Evolutionary conservation across 768 basidiomycete species (phyloP).

Genomic region (Trametes cubensis): DNA sequence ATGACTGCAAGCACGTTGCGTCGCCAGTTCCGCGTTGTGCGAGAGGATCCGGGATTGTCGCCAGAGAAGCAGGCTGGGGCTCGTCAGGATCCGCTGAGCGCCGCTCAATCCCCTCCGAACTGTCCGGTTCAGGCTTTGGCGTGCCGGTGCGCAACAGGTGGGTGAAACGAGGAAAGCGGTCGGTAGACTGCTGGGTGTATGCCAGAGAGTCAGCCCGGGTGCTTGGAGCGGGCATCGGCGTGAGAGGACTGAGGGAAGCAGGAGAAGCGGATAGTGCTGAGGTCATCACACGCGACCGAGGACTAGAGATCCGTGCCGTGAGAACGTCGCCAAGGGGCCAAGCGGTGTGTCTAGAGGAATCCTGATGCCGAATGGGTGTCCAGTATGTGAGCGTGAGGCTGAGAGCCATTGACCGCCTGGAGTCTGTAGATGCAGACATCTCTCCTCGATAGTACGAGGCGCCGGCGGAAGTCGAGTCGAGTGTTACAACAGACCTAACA

Average conservation of each 20-base stretch:
- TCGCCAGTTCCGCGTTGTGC: conserved; percentile 25
- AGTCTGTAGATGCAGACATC: background rate
- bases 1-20: conserved; percentile 25
- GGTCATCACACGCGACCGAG: conserved; percentile 22
- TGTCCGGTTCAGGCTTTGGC: conserved; percentile 19
- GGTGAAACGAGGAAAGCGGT: conserved; percentile 26
- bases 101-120: conserved; percentile 14
- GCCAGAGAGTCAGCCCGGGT: conserved; percentile 19
- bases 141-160: conserved; percentile 26
- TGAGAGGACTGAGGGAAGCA: conserved; percentile 19
- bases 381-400: conserved; percentile 18
- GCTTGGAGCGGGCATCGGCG: conserved; percentile 9
- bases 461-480: conserved; percentile 1
- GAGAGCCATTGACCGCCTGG: conserved; percentile 9
- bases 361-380: conserved; percentile 16
- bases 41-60: conserved; percentile 23
- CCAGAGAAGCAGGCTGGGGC: conserved; percentile 21
- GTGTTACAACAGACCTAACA: background rate
- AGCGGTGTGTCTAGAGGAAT: background rate
- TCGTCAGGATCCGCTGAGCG: conserved; percentile 24
- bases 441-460: conserved; percentile 2
- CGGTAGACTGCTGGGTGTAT: conserved; percentile 22
- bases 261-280: conserved; percentile 12
- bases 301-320: conserved; percentile 19
- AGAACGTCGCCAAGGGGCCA: conserved; percentile 9